Percentiles rank a stretch among this genome's conserved stretches.
Evolutionary conservation across 768 basidiomycete species (phyloP).

Genomic region (Lanmaoa rubissima): DNA sequence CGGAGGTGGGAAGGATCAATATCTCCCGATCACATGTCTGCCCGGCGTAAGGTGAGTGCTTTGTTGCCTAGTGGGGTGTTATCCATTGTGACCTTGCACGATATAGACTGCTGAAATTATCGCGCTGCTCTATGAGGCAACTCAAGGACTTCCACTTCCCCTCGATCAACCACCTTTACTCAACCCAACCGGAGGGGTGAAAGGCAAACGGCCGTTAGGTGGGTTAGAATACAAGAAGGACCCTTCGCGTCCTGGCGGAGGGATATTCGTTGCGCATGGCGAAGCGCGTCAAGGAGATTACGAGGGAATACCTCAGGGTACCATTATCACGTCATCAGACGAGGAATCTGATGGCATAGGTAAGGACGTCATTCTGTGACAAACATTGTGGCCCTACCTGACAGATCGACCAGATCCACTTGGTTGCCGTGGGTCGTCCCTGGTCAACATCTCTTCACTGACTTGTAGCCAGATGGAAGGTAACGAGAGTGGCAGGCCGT

Average conservation of each 20-base stretch:
- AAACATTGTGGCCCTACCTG: slow-evolving; percentile 1
- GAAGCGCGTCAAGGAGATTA: slow-evolving; percentile 46
- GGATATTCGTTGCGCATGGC: slow-evolving; percentile 71
- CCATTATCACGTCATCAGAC: slow-evolving; percentile 49
- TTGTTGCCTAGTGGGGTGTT: background rate
- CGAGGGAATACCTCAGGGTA: slow-evolving; percentile 54
- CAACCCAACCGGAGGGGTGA: slow-evolving; percentile 78
- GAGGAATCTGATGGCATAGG: slow-evolving; percentile 44
- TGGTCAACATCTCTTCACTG: slow-evolving; percentile 61
- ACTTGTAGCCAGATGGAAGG: slow-evolving; percentile 30
- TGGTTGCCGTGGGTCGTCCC: slow-evolving; percentile 32
- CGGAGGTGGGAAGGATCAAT: slow-evolving; percentile 84
- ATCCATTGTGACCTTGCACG: background rate
- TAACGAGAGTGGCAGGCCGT: slow-evolving; percentile 22
- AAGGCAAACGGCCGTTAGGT: slow-evolving; percentile 48
- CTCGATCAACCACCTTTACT: slow-evolving; percentile 59
- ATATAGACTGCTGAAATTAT: slow-evolving; percentile 88
- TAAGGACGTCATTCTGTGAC: slow-evolving; percentile 34
- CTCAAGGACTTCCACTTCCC: slow-evolving; percentile 65
- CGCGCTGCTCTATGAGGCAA: slow-evolving; percentile 86
- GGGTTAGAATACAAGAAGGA: slow-evolving; percentile 77
- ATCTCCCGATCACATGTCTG: slow-evolving; percentile 92
- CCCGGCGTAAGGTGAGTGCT: slow-evolving; percentile 74
- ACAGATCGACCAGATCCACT: slow-evolving; percentile 16
- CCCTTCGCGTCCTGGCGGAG: slow-evolving; percentile 78